Evolutionary conservation across 228 moss, liverwort and hornwort genomes (phyloP).

Genomic region (Sphagnum fallax): DNA sequence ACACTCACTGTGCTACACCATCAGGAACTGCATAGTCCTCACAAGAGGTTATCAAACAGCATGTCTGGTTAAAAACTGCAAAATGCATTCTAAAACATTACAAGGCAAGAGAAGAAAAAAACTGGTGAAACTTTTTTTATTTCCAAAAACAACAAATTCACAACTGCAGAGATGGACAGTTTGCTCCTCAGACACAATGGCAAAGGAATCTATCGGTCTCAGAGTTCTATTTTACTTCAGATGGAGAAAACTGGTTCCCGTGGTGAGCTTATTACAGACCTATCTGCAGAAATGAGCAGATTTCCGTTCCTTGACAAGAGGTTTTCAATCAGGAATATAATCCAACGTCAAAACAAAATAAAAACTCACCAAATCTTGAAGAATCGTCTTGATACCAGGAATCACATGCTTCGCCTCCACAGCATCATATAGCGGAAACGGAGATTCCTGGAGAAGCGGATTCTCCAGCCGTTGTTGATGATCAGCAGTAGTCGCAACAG

Average conservation of each 20-base stretch:
- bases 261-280: not conserved
- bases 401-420: conserved; percentile 42
- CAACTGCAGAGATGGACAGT: too few species aligned
- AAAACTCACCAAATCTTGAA: conserved; percentile 25
- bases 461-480: conserved; percentile 9
- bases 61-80: too few species aligned
- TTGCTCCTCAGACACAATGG: too few species aligned
- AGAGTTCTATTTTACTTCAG: not conserved
- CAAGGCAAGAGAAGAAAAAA: too few species aligned
- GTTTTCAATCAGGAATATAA: not conserved
- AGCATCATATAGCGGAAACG: conserved; percentile 33
- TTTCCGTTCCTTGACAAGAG: not conserved
- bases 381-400: conserved; percentile 39
- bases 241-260: not conserved
- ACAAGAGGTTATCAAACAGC: not conserved
- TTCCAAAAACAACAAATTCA: too few species aligned
- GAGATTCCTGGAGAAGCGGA: conserved; percentile 25
- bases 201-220: not conserved
- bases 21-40: not conserved
- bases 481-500: too few species aligned
- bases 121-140: too few species aligned
- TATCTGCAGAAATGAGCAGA: not conserved
- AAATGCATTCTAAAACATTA: too few species aligned
- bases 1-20: not conserved
- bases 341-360: not conserved